phyloP scores from a whole-genome alignment of 148 eudicot genomes.

The Rhododendron kiyosumense region DNA sequence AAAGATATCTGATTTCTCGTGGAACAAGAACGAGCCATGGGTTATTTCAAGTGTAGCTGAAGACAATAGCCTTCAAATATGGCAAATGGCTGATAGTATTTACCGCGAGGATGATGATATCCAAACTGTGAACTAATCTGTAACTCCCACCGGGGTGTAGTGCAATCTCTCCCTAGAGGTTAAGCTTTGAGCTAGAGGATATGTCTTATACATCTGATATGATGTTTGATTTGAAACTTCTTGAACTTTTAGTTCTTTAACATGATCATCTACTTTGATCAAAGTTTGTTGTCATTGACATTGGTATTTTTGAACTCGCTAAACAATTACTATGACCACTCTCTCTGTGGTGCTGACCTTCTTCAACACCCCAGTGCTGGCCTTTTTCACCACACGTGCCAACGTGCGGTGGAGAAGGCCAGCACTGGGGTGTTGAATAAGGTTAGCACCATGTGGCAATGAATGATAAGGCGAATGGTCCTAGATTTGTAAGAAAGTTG shows the following conservation, averaged over 20 bases:
- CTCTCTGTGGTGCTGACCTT: neutral
- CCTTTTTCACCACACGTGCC: neutral
- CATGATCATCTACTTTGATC: neutral
- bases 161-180: neutral
- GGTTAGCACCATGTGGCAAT: neutral
- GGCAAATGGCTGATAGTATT: conserved; percentile 88
- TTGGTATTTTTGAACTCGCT: neutral
- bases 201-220: neutral
- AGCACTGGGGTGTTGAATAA: too few species aligned
- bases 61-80: conserved; percentile 79
- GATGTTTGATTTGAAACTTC: neutral
- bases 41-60: conserved; percentile 85
- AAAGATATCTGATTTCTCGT: conserved; percentile 94
- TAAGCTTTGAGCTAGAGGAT: neutral
- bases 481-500: too few species aligned
- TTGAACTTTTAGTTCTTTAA: neutral
- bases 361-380: neutral
- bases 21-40: conserved; percentile 93
- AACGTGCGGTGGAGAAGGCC: too few species aligned
- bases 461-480: too few species aligned
- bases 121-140: neutral
- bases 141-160: too few species aligned
- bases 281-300: neutral
- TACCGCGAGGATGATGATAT: conserved; percentile 61
- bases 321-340: too few species aligned